These are phyloP conservation scores for Aspergillus felis DNA, from an alignment of 2,329 filamentous ascomycete genomes.

Conservation along the genomic window DNA sequence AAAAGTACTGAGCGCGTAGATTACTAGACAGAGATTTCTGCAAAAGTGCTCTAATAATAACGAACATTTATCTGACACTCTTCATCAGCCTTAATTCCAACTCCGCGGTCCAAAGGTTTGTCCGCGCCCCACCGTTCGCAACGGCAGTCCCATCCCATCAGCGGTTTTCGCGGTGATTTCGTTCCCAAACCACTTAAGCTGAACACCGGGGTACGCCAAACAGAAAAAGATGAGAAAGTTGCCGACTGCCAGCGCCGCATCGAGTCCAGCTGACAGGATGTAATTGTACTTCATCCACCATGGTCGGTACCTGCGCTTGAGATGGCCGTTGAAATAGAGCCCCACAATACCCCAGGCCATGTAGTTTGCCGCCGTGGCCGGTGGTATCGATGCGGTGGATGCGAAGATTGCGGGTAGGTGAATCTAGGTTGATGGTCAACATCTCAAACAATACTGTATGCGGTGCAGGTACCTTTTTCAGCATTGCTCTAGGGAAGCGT, in stretches of 20 bases:
- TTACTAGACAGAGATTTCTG: neutral
- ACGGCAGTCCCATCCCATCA: neutral
- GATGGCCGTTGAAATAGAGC: slow-evolving; percentile 59
- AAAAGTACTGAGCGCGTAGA: neutral
- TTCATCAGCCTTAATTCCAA: neutral
- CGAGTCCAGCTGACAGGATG: slow-evolving; percentile 64
- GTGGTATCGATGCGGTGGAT: slow-evolving; percentile 47
- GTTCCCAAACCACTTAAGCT: slow-evolving; percentile 1
- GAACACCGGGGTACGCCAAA: slow-evolving; percentile 21
- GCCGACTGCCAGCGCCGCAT: slow-evolving; percentile 34
- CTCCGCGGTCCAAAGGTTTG: neutral
- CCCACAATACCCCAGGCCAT: slow-evolving; percentile 64
- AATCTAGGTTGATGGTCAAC: slow-evolving; percentile 5
- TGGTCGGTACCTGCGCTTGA: slow-evolving; percentile 56
- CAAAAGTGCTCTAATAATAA: neutral
- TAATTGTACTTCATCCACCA: slow-evolving; percentile 76
- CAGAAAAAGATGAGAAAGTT: slow-evolving; percentile 27
- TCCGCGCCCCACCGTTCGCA: neutral
- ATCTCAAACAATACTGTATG: neutral
- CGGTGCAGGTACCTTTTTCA: slow-evolving; percentile 50
- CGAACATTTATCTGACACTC: neutral
- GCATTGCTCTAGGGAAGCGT: slow-evolving; percentile 56
- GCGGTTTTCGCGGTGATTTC: neutral
- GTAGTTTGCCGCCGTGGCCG: slow-evolving; percentile 64
- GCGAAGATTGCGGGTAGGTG: slow-evolving; percentile 11